Conservation (phyloP, 1,139 yeast genomes). For the Pichia terricola region DNA sequence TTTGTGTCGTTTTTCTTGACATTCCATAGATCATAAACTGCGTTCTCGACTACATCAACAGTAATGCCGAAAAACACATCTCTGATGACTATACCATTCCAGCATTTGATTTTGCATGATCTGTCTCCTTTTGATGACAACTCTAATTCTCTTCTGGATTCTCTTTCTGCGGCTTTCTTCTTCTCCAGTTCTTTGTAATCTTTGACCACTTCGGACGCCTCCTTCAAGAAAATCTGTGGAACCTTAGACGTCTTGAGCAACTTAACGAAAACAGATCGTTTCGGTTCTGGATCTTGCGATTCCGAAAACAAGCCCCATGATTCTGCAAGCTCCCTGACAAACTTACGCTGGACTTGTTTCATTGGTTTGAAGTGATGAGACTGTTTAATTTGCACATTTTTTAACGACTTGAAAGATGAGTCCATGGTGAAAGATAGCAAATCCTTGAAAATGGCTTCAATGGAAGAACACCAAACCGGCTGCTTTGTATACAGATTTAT, state of each 20-base stretch:
- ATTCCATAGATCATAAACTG: conserved; percentile 24
- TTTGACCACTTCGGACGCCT: conserved; percentile 20
- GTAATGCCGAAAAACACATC: conserved; percentile 49
- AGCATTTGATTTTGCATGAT: conserved; percentile 15
- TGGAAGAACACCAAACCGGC: conserved; percentile 51
- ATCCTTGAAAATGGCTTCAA: conserved; percentile 42
- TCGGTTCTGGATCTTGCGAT: conserved; percentile 76
- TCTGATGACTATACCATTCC: conserved; percentile 46
- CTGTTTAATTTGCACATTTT: conserved; percentile 17
- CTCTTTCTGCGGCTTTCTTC: conserved; percentile 13
- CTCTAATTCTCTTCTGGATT: not conserved
- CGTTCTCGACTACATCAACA: conserved; percentile 33
- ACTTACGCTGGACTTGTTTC: conserved; percentile 58
- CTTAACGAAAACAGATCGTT: conserved; percentile 58
- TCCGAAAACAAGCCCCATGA: conserved; percentile 53
- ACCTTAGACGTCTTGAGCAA: conserved; percentile 27
- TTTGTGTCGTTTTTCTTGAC: conserved; percentile 3
- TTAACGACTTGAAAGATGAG: conserved; percentile 1
- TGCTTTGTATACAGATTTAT: conserved; percentile 41
- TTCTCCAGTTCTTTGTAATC: conserved; percentile 17
- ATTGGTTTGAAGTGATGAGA: conserved; percentile 63
- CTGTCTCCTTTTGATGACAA: not conserved
- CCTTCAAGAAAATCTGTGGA: conserved; percentile 27
- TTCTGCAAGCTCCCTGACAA: conserved; percentile 59
- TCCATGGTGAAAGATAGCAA: conserved; percentile 6